Evolutionary conservation across 2,329 filamentous ascomycete genomes (phyloP), one percentile per base, ranked within the genome.

Genomic region (Botryosphaeria agaves): DNA sequence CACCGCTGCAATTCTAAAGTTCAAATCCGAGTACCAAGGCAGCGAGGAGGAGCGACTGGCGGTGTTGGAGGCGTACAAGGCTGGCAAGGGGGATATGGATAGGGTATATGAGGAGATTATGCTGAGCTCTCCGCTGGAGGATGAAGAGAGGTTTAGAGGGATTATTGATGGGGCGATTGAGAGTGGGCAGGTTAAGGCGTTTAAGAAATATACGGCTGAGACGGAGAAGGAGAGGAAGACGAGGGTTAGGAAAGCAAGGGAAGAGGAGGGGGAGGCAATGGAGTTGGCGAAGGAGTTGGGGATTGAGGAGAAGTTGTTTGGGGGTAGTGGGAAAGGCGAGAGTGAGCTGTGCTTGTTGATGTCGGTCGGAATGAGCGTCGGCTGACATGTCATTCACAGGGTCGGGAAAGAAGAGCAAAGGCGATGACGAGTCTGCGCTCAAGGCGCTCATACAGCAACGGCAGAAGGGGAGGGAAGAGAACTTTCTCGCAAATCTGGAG

Each of bases 41-140:
- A 85, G 82, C 1, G 78, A 82, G 3, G 83, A 95, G 52, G 89
- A 98, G 59, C 70, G 66, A 41, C 63, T 67, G 28, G 84, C 91
- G 47, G 43, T 98, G 1, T 59, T 98, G 4, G 59, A 64, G 8
- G 79, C 81, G 2, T 98, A 87, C 54, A 72, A 72, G 41, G 62
- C 73, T 39, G 59, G 57, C 45, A 63, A 82, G 46, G 89, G 89
- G 19, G 64, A 79, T 37, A 73, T 95, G 70, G 70, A 78, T 43
- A 55, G 55, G 12, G 57, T 98, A 1, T 95, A 91, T 53, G 71
- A 84, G 47, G 59, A 61, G 0, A 77, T 98, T 24, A 92, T 98
- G 74, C 64, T 94, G 26, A 91, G 82, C 42, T 69, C 87, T 45
- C 74, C 84, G 7, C 48, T 83, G 2, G 72, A 78, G 32, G 89